Base-by-base conservation (phyloP, 139 green algal genomes). In the Chlorella sp. region DNA sequence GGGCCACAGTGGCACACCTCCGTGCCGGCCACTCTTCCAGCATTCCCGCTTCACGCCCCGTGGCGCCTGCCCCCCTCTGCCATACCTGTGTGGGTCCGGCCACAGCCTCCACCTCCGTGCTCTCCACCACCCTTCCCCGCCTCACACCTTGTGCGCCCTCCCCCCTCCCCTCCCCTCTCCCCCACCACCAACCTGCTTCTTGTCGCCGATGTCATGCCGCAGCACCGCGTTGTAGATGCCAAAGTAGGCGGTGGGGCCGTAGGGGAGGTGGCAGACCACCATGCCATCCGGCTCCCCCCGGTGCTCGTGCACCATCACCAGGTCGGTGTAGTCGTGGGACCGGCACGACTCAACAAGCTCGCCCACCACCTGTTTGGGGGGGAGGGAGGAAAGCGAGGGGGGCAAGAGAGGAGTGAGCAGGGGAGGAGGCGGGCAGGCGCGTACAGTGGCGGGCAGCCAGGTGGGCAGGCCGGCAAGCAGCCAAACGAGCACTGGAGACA, bases 161-260 rank as follows among this genome's bases (percentile, higher is more conserved):
- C 68, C 32, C 24, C 26, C 2, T 36, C 22, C 11, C 22, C 18
- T 40, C 39, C 18, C 16, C 36, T 15, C 42, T 30, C 3, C 3
- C 12, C 28, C 85, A 0, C 85, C n/a, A n/a, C n/a, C n/a, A n/a
- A 90, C 87, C 87, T 83, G 93, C 85, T 95, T 96, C 92, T 98
- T 99, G 92, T 99, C 95, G 18, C 99, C 97, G 71, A 99, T 99
- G 91, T 99, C 97, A 91, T 99, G 97, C 32, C 97, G 92, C 92
- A 98, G 92, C 90, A 69, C 98, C 22, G 97, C 97, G 93, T 98
- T 98, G 92, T 94, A 95, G 0, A 99, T 69, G 40, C 98, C 98
- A 94, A 99, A 99, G 93, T 99, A 99, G 28, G 98, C 98, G 1
- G 98, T 99, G 73, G 98, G 98, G 57, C 98, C 98, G 85, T 98